Evolutionary conservation across 257 asterid genomes (phyloP), one percentile per base, ranked within the genome.

Genomic region (Solanum acaule): DNA sequence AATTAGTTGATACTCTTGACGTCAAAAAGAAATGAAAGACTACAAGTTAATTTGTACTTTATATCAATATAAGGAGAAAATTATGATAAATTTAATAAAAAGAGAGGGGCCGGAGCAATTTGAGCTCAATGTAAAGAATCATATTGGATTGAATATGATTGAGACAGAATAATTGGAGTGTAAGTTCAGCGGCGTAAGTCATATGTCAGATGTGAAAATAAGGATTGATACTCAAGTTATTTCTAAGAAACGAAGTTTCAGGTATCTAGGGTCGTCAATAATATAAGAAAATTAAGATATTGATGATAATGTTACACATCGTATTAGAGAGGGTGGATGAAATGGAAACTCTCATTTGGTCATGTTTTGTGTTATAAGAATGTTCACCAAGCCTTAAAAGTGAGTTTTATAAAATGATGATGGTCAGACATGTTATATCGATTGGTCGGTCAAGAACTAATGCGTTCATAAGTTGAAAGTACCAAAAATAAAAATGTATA

Each of bases 381-480:
- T 67, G 33, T 67, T 13, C 35, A 67, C 1, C 35, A 67, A 0
- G 4, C 35, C 18, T 12, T 0, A 67, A 10, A 25, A 10, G 35
- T 67, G 27, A 25, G 2, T 67, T 67, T 6, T 67, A 25, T 27
- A 0, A 67, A 67, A 15, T 67, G 1, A 5, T 67, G 73, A 0
- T n/a, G n/a, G n/a, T n/a, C 2, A 25, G 20, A 27, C 2, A 25
- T 67, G 5, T 67, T 67, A 3, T 27, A 25, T 67, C 0, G 10
- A 29, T 1, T 25, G 34, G 0, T 67, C 73, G 0, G 35, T 67
- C 5, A 25, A 0, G 18, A 67, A 67, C 35, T 67, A 35, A 0
- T 11, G 2, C 0, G 20, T 67, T 2, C 18, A 0, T 3, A 67
- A 67, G 35, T 25, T 67, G n/a, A n/a, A n/a, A n/a, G n/a, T n/a